Evolutionary conservation across 75 land plant species (phyloP).

Genomic region (Picea glauca): DNA sequence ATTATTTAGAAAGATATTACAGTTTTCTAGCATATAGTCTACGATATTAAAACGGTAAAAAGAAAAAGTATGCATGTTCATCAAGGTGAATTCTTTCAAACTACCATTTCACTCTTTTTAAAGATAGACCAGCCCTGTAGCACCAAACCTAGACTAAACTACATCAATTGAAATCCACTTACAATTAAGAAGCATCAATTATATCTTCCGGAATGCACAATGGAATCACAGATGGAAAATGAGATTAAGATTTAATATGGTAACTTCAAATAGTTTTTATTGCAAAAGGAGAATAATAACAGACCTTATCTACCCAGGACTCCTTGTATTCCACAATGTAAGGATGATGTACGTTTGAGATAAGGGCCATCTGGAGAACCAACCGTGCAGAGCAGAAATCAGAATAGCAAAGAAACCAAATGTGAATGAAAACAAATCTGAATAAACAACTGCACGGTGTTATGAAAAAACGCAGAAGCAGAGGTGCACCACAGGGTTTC

Average conservation of each 20-base stretch:
- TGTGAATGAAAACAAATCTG: slow-evolving; percentile 6
- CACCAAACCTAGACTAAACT: not conserved
- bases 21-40: not conserved
- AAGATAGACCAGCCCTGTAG: too few species aligned
- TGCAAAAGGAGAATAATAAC: not conserved
- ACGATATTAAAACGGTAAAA: too few species aligned
- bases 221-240: not conserved
- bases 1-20: not conserved
- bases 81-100: not conserved
- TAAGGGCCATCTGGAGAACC: slow-evolving; percentile 82
- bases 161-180: not conserved
- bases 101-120: too few species aligned
- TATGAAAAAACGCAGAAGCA: not conserved
- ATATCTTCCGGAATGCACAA: not conserved
- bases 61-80: not conserved
- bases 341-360: slow-evolving; percentile 80
- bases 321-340: slow-evolving; percentile 97
- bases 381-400: not conserved
- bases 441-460: not conserved
- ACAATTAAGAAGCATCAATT: not conserved
- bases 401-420: slow-evolving; percentile 1
- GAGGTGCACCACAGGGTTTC: not conserved
- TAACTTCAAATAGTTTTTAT: not conserved
- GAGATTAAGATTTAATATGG: not conserved
- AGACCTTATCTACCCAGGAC: slow-evolving; percentile 98